These are phyloP conservation scores for Acephala macrosclerotiorum DNA, from an alignment of 2,329 filamentous ascomycete genomes.

Conservation along the genomic window DNA sequence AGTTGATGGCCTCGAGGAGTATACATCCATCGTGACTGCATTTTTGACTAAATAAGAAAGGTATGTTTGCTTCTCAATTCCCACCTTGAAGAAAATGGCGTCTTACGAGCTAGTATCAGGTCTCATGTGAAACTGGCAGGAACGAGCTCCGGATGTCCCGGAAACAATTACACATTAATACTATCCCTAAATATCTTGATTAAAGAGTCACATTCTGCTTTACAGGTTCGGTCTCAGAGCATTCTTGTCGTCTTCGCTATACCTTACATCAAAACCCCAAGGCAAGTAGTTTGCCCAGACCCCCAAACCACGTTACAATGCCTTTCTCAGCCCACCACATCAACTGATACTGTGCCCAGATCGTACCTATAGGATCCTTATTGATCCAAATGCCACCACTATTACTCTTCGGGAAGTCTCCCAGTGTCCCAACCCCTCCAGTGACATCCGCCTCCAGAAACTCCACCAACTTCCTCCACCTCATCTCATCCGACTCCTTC, in stretches of 20 bases:
- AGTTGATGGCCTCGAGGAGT: too few species aligned
- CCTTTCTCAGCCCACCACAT: background rate
- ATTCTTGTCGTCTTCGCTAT: background rate
- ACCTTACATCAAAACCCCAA: background rate
- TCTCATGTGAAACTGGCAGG: background rate
- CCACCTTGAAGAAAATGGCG: too few species aligned
- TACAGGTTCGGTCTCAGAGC: background rate
- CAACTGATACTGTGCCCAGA: slow-evolving; percentile 3
- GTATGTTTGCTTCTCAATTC: too few species aligned
- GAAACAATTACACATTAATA: background rate
- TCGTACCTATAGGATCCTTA: background rate
- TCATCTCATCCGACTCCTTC: slow-evolving; percentile 8
- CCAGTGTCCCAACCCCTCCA: slow-evolving; percentile 5
- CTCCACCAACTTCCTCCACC: slow-evolving; percentile 13
- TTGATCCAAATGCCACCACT: slow-evolving; percentile 8
- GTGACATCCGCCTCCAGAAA: slow-evolving; percentile 15
- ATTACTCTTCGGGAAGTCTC: slow-evolving; percentile 22
- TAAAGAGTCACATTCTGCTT: background rate
- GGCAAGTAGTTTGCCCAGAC: background rate
- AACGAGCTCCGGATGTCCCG: background rate
- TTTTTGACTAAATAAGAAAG: too few species aligned
- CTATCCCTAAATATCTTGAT: background rate
- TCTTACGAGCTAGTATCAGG: background rate
- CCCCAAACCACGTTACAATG: background rate
- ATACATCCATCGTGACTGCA: too few species aligned